Conservation (phyloP, 495 filamentous ascomycete species). For the Tuber brumale region DNA sequence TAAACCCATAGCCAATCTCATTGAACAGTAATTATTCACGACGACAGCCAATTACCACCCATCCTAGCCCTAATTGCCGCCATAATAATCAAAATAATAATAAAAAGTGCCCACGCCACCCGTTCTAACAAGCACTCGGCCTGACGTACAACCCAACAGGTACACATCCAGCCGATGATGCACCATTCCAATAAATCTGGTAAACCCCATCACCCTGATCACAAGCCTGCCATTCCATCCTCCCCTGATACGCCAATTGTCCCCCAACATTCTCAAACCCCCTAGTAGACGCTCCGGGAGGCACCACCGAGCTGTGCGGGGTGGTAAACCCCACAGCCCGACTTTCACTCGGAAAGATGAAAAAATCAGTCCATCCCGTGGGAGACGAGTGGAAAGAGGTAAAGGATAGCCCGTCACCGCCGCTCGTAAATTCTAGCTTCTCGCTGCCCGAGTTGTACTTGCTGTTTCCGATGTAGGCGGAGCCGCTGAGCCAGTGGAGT, state of each 20-base stretch:
- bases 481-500: slow-evolving; percentile 5
- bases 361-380: slow-evolving; percentile 21
- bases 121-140: slow-evolving; percentile 7
- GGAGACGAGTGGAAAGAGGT: slow-evolving; percentile 29
- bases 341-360: slow-evolving; percentile 25
- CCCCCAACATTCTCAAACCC: slow-evolving; percentile 13
- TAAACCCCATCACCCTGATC: slow-evolving; percentile 11
- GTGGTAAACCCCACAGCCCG: slow-evolving; percentile 29
- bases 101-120: background rate
- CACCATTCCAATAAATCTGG: slow-evolving; percentile 33
- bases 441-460: slow-evolving; percentile 21
- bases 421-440: slow-evolving; percentile 7
- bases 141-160: slow-evolving; percentile 10
- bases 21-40: background rate
- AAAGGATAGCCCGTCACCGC: slow-evolving; percentile 13
- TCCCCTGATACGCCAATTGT: background rate
- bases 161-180: slow-evolving; percentile 10
- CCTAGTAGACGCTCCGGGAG: slow-evolving; percentile 7
- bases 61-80: background rate
- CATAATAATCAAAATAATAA: background rate
- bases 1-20: background rate
- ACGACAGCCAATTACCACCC: background rate
- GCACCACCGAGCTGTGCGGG: slow-evolving; percentile 22
- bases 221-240: slow-evolving; percentile 1
- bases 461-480: slow-evolving; percentile 27